Evolutionary conservation across 2,329 filamentous ascomycete species (phyloP).

Genomic region (Aspergillus nomiae): DNA sequence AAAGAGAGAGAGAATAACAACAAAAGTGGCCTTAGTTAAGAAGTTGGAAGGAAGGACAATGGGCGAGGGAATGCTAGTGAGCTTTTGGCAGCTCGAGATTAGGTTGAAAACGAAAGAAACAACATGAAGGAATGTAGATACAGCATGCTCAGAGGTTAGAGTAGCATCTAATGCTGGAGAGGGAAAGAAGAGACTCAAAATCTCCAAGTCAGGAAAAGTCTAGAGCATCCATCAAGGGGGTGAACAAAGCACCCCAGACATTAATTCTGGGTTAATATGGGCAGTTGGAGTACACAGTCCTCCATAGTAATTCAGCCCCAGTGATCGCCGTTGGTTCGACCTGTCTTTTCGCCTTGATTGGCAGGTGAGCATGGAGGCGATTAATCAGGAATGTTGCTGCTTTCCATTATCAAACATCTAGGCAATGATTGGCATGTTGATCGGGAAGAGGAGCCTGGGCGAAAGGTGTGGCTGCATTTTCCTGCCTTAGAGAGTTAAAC

Average conservation of each 20-base stretch:
- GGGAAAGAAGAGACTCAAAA: not conserved
- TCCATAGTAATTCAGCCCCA: constrained; percentile 6
- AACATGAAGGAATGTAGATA: constrained; percentile 5
- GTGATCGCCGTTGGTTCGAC: constrained; percentile 17
- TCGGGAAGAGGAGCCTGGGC: constrained; percentile 11
- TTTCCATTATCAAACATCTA: constrained; percentile 9
- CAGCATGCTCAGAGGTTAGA: constrained; percentile 5
- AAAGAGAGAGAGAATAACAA: not conserved
- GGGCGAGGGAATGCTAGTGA: not conserved
- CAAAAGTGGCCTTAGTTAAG: not conserved
- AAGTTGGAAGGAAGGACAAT: not conserved
- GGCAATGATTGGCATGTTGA: constrained; percentile 18
- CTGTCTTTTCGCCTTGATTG: constrained; percentile 8
- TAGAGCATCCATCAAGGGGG: not conserved
- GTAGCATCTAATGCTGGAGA: not conserved
- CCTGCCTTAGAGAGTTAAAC: constrained; percentile 9
- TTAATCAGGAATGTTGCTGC: constrained; percentile 11
- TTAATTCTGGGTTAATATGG: not conserved
- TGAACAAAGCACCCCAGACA: not conserved
- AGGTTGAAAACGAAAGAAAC: not conserved
- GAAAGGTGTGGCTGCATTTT: constrained; percentile 10
- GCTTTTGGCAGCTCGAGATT: constrained; percentile 5
- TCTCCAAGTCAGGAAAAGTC: not conserved
- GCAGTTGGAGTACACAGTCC: not conserved
- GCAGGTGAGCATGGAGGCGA: constrained; percentile 8